A percentile compares a stretch with the other conserved stretches of the same genome.
Conservation (phyloP, 305 asterid genomes). For the Fraxinus ornus region DNA sequence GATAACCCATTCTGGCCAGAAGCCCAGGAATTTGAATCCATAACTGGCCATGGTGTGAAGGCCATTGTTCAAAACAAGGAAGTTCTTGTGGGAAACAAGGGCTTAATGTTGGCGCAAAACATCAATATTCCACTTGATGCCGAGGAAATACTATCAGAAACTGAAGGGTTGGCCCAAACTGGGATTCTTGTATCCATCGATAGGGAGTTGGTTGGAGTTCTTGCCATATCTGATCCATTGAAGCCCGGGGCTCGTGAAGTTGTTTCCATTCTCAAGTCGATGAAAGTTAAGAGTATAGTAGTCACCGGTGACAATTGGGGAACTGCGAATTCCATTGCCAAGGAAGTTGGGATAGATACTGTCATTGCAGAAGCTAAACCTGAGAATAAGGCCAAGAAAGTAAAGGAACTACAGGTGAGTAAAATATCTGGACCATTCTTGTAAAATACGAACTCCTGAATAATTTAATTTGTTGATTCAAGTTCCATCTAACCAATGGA, state of each 20-base stretch:
- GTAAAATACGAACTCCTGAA: background rate
- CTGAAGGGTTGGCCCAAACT: constrained; percentile 63
- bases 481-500: background rate
- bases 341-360: constrained; percentile 63
- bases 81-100: constrained; percentile 66
- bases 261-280: constrained; percentile 57
- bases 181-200: constrained; percentile 69
- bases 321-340: constrained; percentile 75
- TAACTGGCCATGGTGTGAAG: constrained; percentile 86
- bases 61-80: constrained; percentile 61
- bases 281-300: constrained; percentile 59
- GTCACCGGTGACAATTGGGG: constrained; percentile 93
- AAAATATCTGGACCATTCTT: background rate
- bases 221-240: constrained; percentile 75
- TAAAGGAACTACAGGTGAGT: constrained; percentile 79
- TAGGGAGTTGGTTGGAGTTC: constrained; percentile 55
- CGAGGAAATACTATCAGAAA: constrained; percentile 63
- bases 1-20: constrained; percentile 54
- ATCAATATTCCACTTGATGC: constrained; percentile 51
- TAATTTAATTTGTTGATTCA: background rate
- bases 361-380: constrained; percentile 82
- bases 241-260: constrained; percentile 77
- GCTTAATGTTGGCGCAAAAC: constrained; percentile 50
- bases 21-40: constrained; percentile 57
- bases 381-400: constrained; percentile 74